Evolutionary conservation across 1,284 basidiomycete species (phyloP), one percentile per base, ranked within the genome.

Genomic region (Cryptococcus sp.): DNA sequence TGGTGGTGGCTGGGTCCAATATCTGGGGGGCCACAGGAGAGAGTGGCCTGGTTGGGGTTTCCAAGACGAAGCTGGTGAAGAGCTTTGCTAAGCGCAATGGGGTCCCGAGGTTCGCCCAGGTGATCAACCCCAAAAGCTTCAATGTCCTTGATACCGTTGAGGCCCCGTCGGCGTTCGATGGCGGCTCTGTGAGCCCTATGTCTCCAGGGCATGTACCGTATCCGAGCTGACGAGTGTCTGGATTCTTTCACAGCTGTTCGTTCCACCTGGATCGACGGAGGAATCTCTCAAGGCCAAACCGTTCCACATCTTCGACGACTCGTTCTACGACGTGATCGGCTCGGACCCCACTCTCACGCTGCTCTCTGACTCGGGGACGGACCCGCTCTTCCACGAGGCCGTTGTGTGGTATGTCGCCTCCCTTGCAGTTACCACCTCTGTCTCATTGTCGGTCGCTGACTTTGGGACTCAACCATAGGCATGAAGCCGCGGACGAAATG

Each of bases 381-480:
- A 81, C 16, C 87, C 85, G 0, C 83, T 87, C 61, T 87, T 87
- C 21, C 87, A 89, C 64, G 87, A 89, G 72, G 87, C 87, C 2
- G 84, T 84, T 0, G 80, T 87, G 1, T 88, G 84, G 73, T 68
- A 50, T 40, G 64, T 60, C 13, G n/a, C n/a, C 7, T 20, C 16
- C 24, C 12, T n/a, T n/a, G n/a, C n/a, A n/a, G n/a, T n/a, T n/a
- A n/a, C n/a, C n/a, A n/a, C n/a, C n/a, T n/a, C n/a, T n/a, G n/a
- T n/a, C n/a, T n/a, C n/a, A n/a, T n/a, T n/a, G n/a, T n/a, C n/a
- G n/a, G n/a, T n/a, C n/a, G n/a, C n/a, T n/a, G n/a, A n/a, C n/a
- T n/a, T n/a, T n/a, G n/a, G n/a, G n/a, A n/a, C n/a, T n/a, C n/a
- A n/a, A n/a, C n/a, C n/a, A 37, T 39, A 69, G 68, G 68, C 74